Evolutionary conservation across 2,329 filamentous ascomycete species (phyloP), one percentile per base, ranked within the genome.

Genomic region (Aspergillus felis): DNA sequence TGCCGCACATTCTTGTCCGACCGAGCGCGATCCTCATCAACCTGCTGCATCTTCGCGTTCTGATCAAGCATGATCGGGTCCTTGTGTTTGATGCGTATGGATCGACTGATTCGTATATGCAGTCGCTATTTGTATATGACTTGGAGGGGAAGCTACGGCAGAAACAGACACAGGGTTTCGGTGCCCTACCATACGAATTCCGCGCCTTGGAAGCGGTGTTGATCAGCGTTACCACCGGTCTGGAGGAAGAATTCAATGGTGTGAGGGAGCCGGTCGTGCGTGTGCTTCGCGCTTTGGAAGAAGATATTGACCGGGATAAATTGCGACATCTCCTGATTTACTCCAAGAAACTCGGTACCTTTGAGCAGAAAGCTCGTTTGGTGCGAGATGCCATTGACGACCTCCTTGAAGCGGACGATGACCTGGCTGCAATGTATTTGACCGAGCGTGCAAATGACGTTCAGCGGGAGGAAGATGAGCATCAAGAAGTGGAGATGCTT

Each of bases 111-210:
- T 95, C 92, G 0, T 96, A 97, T 69, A 92, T 93, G 32, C 94
- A 97, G 73, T 96, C 92, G 3, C 86, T 94, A 14, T 99, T 99
- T 78, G 96, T 99, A 86, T 97, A 97, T 76, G 94, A 97, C 70
- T 79, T 99, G 22, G 92, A 97, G 73, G 91, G 91, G 12, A 96
- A 96, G 71, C 80, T 99, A 48, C 88, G 91, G 61, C 91, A 96
- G 70, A 93, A 92, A n/a, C 76, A 78, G 38, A 82, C 84, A 17
- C 70, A 68, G 51, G 64, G 66, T 4, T 66, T 70, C 4, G 83
- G 82, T 38, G 84, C 85, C 2, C 81, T 99, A 4, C 91, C 94
- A 0, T 99, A 99, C 74, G 94, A 99, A 74, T 96, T 97, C 74
- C 89, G 94, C 28, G 94, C 94, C 4, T 84, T 99, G 20, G 94